A percentile compares a stretch with the other conserved stretches of the same genome.
Conservation (phyloP, 1,284 basidiomycete species). For the Xerocomus amazonicus region DNA sequence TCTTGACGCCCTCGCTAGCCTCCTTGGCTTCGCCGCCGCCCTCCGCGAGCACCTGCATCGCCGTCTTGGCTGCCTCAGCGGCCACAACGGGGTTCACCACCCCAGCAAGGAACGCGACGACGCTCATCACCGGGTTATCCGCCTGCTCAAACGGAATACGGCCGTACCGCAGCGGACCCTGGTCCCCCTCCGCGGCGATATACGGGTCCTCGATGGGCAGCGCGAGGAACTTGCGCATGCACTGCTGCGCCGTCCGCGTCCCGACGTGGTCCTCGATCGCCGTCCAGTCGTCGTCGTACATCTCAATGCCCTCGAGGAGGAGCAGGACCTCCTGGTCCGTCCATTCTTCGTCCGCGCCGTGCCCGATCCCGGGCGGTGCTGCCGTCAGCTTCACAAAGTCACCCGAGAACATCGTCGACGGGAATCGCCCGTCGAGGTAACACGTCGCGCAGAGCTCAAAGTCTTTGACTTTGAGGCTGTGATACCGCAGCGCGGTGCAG, state of each 20-base stretch:
- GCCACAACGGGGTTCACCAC: slow-evolving; percentile 91
- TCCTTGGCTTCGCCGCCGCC: slow-evolving; percentile 31
- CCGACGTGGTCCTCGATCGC: slow-evolving; percentile 90
- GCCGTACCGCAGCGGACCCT: slow-evolving; percentile 79
- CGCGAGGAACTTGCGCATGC: slow-evolving; percentile 93
- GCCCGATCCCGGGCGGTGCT: slow-evolving; percentile 40
- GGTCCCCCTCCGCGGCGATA: slow-evolving; percentile 65
- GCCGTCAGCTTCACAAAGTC: slow-evolving; percentile 92
- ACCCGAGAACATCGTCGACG: slow-evolving; percentile 92
- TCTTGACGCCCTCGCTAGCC: slow-evolving; percentile 18
- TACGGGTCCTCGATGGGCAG: slow-evolving; percentile 97
- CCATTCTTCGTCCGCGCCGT: slow-evolving; percentile 61
- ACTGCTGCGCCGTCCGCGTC: slow-evolving; percentile 89
- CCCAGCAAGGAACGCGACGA: slow-evolving; percentile 93
- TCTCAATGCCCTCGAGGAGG: slow-evolving; percentile 92
- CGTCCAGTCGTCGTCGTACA: slow-evolving; percentile 98
- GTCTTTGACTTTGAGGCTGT: slow-evolving; percentile 90
- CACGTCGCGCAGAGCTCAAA: slow-evolving; percentile 88
- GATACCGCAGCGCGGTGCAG: slow-evolving; percentile 86
- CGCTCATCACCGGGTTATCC: slow-evolving; percentile 98
- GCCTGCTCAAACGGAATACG: slow-evolving; percentile 89
- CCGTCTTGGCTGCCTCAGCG: slow-evolving; percentile 90
- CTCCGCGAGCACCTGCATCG: slow-evolving; percentile 72
- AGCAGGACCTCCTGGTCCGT: slow-evolving; percentile 87
- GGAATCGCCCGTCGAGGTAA: slow-evolving; percentile 96